These are phyloP conservation scores for Colletotrichum navitas DNA, from an alignment of 2,329 filamentous ascomycete genomes.

Conservation along the genomic window DNA sequence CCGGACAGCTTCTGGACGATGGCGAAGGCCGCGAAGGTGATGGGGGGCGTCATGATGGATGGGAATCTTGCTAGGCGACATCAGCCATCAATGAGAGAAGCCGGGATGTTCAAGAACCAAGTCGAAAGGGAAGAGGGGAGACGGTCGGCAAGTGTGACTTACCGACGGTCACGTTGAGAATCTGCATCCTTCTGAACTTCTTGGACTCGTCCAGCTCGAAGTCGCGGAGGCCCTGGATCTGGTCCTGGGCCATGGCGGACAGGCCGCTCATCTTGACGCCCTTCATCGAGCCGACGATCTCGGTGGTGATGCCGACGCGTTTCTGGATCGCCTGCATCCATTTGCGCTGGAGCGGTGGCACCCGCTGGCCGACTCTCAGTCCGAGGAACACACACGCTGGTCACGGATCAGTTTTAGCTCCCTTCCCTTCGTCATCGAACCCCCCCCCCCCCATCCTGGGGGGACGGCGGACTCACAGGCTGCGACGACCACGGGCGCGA, in stretches of 20 bases:
- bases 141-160: not conserved
- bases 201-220: slow-evolving; percentile 43
- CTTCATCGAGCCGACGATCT: slow-evolving; percentile 63
- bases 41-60: slow-evolving; percentile 18
- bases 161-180: slow-evolving; percentile 22
- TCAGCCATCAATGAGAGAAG: not conserved
- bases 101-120: too few relatives aligned
- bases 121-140: too few relatives aligned
- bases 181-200: slow-evolving; percentile 26
- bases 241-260: slow-evolving; percentile 51
- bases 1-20: slow-evolving; percentile 6
- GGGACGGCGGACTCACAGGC: slow-evolving; percentile 41
- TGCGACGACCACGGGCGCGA: slow-evolving; percentile 56
- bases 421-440: too few relatives aligned
- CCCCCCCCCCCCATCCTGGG: slow-evolving; percentile 28
- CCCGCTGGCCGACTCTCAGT: not conserved
- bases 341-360: slow-evolving; percentile 20
- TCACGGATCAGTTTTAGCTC: too few relatives aligned
- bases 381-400: not conserved
- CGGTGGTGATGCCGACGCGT: slow-evolving; percentile 62
- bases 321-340: slow-evolving; percentile 65
- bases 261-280: slow-evolving; percentile 64
- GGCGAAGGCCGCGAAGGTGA: slow-evolving; percentile 37
- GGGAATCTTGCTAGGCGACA: slow-evolving; percentile 11
- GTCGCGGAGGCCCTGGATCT: slow-evolving; percentile 43